phyloP scores from a whole-genome alignment of 768 basidiomycete species.

The Kwoniella dendrophila region DNA sequence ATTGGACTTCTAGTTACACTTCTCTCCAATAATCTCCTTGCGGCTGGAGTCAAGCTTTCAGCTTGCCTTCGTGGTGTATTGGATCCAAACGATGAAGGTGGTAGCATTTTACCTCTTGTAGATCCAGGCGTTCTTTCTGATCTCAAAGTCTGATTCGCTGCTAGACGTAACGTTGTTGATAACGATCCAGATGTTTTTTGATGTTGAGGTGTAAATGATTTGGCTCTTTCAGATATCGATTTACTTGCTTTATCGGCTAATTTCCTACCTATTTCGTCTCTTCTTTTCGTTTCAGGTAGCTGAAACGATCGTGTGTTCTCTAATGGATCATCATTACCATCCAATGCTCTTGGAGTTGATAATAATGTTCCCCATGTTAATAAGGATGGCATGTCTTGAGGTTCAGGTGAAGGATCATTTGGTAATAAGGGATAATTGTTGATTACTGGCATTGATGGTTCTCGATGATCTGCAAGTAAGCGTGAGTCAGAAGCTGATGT shows the following conservation, averaged over 20 bases:
- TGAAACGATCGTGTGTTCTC: slow-evolving; percentile 63
- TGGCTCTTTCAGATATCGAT: slow-evolving; percentile 64
- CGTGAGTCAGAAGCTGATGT: background rate
- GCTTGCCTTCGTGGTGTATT: slow-evolving; percentile 76
- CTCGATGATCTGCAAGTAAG: slow-evolving; percentile 63
- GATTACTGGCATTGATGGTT: slow-evolving; percentile 56
- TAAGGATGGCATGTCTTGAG: slow-evolving; percentile 81
- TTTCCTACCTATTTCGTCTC: slow-evolving; percentile 79
- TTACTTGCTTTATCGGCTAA: slow-evolving; percentile 80
- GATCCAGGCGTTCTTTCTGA: slow-evolving; percentile 55
- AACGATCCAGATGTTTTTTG: slow-evolving; percentile 42
- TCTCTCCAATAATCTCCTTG: slow-evolving; percentile 68
- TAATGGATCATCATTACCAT: slow-evolving; percentile 56
- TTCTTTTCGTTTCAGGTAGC: slow-evolving; percentile 71
- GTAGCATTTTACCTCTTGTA: slow-evolving; percentile 72
- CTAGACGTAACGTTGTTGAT: slow-evolving; percentile 57
- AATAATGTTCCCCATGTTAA: slow-evolving; percentile 97
- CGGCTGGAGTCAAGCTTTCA: slow-evolving; percentile 85
- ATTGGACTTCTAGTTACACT: slow-evolving; percentile 41
- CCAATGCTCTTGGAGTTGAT: slow-evolving; percentile 83
- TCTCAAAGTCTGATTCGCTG: slow-evolving; percentile 43
- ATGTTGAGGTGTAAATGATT: slow-evolving; percentile 39
- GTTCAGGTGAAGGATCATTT: slow-evolving; percentile 81
- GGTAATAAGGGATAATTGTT: slow-evolving; percentile 76
- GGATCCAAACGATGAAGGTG: slow-evolving; percentile 65